Percentiles rank a stretch among this genome's conserved stretches.
Evolutionary conservation across 768 basidiomycete species (phyloP).

Genomic region (Sporobolomyces phaffii): DNA sequence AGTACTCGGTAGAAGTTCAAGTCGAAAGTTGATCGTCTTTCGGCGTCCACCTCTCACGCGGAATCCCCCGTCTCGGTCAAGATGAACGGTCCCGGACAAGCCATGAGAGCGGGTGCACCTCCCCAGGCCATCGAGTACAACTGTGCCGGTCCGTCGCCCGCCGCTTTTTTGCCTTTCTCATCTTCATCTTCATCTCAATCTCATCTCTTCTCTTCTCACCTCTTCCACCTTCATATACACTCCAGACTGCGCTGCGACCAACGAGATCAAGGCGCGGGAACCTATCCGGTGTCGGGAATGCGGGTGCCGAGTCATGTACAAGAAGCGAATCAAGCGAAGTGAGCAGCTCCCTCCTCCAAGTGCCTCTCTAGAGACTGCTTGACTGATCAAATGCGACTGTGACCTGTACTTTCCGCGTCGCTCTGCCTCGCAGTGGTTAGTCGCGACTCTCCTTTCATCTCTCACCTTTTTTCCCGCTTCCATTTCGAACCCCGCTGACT

Average conservation of each 20-base stretch:
- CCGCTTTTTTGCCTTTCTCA: background rate
- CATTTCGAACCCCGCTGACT: background rate
- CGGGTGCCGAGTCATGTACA: slow-evolving; percentile 98
- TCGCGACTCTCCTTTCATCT: too few species aligned
- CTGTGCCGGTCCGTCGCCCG: slow-evolving; percentile 54
- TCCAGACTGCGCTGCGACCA: slow-evolving; percentile 83
- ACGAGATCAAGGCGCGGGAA: slow-evolving; percentile 82
- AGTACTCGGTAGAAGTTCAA: too few species aligned
- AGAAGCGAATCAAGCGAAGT: slow-evolving; percentile 92
- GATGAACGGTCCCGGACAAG: slow-evolving; percentile 40
- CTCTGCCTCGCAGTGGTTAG: background rate
- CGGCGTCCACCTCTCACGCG: too few species aligned
- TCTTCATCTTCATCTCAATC: slow-evolving; percentile 4
- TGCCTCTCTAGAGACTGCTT: too few species aligned
- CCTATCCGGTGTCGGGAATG: slow-evolving; percentile 94
- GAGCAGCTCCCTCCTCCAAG: slow-evolving; percentile 45
- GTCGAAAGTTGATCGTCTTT: too few species aligned
- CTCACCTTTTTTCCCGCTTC: too few species aligned
- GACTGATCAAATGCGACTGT: too few species aligned
- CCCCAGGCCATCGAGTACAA: slow-evolving; percentile 38
- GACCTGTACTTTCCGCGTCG: too few species aligned
- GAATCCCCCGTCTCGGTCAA: slow-evolving; percentile 4
- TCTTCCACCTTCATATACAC: background rate
- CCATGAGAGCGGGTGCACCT: slow-evolving; percentile 49
- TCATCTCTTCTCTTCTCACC: background rate